Base-by-base conservation (phyloP, 1,284 basidiomycete genomes). In the Hymenochaete sp. region DNA sequence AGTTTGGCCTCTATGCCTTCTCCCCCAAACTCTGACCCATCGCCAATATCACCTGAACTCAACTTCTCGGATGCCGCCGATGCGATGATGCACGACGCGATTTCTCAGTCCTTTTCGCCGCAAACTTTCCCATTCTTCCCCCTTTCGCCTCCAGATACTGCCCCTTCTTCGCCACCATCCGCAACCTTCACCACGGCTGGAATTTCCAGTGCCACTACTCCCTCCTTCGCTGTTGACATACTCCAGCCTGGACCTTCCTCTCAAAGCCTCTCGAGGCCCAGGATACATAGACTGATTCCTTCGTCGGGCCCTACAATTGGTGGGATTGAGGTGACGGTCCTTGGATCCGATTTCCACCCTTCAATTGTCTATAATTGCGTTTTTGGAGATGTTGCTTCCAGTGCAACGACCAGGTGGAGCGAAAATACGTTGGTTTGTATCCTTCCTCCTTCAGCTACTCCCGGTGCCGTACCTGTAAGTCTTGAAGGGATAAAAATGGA, bases 371-470 rank as follows among this genome's bases (percentile, higher is more conserved):
- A 87, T 28, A 77, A 82, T 44, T 90, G 91, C 57, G 68, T 92
- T 4, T 98, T 98, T 63, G 95, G 95, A 24, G 89, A 88, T 52
- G 72, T 80, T 4, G 65, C 79, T 2, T 85, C 93, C 3, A 83
- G 80, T 44, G 84, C 82, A 18, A 97, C 93, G 0, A 84, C 89
- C 54, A 76, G 88, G 31, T 97, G 93, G 86, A 91, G 89, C 56
- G 82, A 91, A 50, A 95, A 92, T 56, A 95, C 95, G 31, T 74
- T 98, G 3, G 88, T 97, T 10, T 98, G 95, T 61, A 67, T 95
- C 29, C 63, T 98, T 40, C 96, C 96, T 2, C 90, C 96, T 0
- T 77, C 84, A 47, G 71, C 82, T 1, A 68, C 73, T 38, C 77
- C 93, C 3, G 96, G 95, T 2, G 79, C 88, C 4, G 95, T 98